Evolutionary conservation across 495 filamentous ascomycete species (phyloP), one percentile per base, ranked within the genome.

Genomic region (Aspergillus nidulans): DNA sequence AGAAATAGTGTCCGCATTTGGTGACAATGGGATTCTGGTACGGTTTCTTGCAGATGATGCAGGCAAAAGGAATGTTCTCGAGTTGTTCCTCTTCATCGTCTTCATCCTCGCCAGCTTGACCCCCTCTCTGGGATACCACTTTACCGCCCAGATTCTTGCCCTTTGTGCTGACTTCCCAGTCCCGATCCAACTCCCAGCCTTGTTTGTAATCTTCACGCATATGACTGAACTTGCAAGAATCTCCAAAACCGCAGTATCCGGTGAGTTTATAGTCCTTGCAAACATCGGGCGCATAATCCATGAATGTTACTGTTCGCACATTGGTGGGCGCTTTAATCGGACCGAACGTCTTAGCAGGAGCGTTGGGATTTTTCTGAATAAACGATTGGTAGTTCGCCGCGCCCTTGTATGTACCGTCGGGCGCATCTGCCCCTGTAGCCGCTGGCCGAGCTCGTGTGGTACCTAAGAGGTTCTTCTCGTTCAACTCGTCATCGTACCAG

Each of bases 231-330:
- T 92, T 59, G 44, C 54, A 61, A 1, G 47, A 49, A 48, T 56
- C 54, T 4, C 50, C 54, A 24, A 54, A 56, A 9, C 53, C 53
- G 26, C 53, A 55, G 21, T 57, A 73, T 3, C 91, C 91, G 0
- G 90, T 95, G 59, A 89, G 81, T 58, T 95, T 95, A 68, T 90
- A 95, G 68, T 97, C 94, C 69, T 97, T 97, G 68, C 94, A 97
- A 13, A 95, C 89, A 63, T 97, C 92, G 0, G 95, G 92, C 24
- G 90, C 86, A 69, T 89, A 96, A 63, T 97, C 94, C 32, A 84
- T 96, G 15, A 91, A 81, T 0, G 91, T 97, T 49, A 95, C 86
- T 2, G 88, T 96, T 25, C 94, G 85, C 38, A 97, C 85, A 62
- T 97, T 97, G 0, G 89, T 90, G 3, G 92, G 79, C 16, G 91